Percentiles rank a stretch among this genome's conserved stretches.
phyloP scores from a whole-genome alignment of 441 rosid species.

The Bruguiera hainesii region DNA sequence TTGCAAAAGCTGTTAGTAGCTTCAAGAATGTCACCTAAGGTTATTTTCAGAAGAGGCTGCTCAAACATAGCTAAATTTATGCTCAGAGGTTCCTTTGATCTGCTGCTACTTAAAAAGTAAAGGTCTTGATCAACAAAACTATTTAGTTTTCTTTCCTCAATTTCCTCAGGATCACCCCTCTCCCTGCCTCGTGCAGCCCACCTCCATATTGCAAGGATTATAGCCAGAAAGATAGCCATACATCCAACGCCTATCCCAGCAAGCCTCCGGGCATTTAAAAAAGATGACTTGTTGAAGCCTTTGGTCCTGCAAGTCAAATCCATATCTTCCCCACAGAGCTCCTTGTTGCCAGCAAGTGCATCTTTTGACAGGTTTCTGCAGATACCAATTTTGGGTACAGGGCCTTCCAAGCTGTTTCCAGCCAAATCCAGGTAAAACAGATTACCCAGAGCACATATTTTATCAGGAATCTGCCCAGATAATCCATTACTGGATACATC shows the following conservation, averaged over 20 bases:
- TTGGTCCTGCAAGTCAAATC: slow-evolving; percentile 51
- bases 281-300: slow-evolving; percentile 24
- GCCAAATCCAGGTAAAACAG: slow-evolving; percentile 52
- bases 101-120: slow-evolving; percentile 62
- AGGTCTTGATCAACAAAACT: slow-evolving; percentile 54
- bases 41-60: slow-evolving; percentile 77
- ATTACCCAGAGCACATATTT: slow-evolving; percentile 45
- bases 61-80: slow-evolving; percentile 81
- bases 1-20: slow-evolving; percentile 79
- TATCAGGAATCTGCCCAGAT: slow-evolving; percentile 62
- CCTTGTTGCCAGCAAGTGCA: slow-evolving; percentile 56
- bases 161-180: slow-evolving; percentile 40
- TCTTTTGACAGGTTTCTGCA: slow-evolving; percentile 50
- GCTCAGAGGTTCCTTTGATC: slow-evolving; percentile 84
- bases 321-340: slow-evolving; percentile 47
- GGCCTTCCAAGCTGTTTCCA: slow-evolving; percentile 62
- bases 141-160: slow-evolving; percentile 50
- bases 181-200: slow-evolving; percentile 34
- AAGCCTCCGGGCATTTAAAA: slow-evolving; percentile 50
- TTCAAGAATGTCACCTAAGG: slow-evolving; percentile 67
- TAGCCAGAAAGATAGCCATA: slow-evolving; percentile 30
- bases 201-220: slow-evolving; percentile 39
- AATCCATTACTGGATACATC: slow-evolving; percentile 63
- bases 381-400: slow-evolving; percentile 54
- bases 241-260: slow-evolving; percentile 48